phyloP scores from a whole-genome alignment of 2,329 filamentous ascomycete genomes.

The Fusarium secorum region DNA sequence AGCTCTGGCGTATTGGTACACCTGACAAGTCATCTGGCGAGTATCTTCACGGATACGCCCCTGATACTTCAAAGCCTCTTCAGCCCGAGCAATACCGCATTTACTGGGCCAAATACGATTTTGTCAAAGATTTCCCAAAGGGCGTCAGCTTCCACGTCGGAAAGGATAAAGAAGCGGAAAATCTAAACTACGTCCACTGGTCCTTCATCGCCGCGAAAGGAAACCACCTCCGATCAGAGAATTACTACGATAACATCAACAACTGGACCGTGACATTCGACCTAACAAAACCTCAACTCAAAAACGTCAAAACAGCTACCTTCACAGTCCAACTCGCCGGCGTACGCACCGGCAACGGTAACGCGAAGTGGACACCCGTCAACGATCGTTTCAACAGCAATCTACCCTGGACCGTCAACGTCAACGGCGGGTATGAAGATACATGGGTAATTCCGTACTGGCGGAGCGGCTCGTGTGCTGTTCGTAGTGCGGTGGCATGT shows the following conservation, averaged over 20 bases:
- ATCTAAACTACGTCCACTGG: constrained; percentile 72
- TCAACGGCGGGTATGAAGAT: constrained; percentile 51
- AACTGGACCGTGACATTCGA: constrained; percentile 67
- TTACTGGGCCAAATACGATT: constrained; percentile 68
- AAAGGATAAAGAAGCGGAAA: constrained; percentile 53
- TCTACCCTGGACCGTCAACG: constrained; percentile 40
- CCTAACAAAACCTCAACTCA: constrained; percentile 43
- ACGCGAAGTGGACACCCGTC: constrained; percentile 29
- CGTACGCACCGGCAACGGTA: constrained; percentile 23
- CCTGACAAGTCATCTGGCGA: constrained; percentile 65
- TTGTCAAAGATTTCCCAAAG: constrained; percentile 62
- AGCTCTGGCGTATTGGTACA: constrained; percentile 26
- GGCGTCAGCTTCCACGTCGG: constrained; percentile 65
- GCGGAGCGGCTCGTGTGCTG: constrained; percentile 59
- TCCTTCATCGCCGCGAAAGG: constrained; percentile 64
- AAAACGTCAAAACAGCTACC: constrained; percentile 47
- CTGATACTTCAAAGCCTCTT: constrained; percentile 56
- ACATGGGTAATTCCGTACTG: constrained; percentile 63
- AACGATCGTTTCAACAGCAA: constrained; percentile 10
- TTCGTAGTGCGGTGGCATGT: constrained; percentile 65
- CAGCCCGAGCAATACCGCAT: constrained; percentile 63
- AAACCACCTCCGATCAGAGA: constrained; percentile 53
- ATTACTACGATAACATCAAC: constrained; percentile 57
- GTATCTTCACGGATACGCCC: constrained; percentile 63
- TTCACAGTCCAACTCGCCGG: constrained; percentile 33